phyloP scores from a whole-genome alignment of 768 basidiomycete genomes.

The Suillus paluster region DNA sequence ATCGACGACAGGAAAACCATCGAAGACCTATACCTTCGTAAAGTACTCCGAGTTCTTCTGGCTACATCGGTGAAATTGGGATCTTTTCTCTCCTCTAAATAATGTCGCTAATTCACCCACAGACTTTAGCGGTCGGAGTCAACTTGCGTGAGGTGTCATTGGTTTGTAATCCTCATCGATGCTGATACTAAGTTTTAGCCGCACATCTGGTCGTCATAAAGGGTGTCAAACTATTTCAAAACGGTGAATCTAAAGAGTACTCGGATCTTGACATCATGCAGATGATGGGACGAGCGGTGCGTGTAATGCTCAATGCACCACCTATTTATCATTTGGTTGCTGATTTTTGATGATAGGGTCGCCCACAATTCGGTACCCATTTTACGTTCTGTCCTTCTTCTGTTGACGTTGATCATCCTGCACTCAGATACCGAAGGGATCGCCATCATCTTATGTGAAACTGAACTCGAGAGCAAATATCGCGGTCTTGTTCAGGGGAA shows the following conservation, averaged over 20 bases:
- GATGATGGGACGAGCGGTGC: slow-evolving; percentile 93
- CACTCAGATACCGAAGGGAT: slow-evolving; percentile 77
- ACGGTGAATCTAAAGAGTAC: slow-evolving; percentile 75
- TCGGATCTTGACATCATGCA: slow-evolving; percentile 93
- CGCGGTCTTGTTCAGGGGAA: slow-evolving; percentile 66
- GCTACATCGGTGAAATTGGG: slow-evolving; percentile 71
- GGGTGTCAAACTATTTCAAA: slow-evolving; percentile 83
- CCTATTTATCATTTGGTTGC: slow-evolving; percentile 1
- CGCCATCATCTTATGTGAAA: slow-evolving; percentile 84
- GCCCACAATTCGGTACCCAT: slow-evolving; percentile 83
- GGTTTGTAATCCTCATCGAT: slow-evolving; percentile 3
- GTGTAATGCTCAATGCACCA: slow-evolving; percentile 20
- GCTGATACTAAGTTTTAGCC: slow-evolving; percentile 47
- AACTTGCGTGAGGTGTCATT: slow-evolving; percentile 74
- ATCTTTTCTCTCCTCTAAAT: neutral
- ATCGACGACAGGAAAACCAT: slow-evolving; percentile 72
- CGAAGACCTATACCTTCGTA: slow-evolving; percentile 75
- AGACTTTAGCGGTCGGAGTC: slow-evolving; percentile 96
- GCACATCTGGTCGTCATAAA: slow-evolving; percentile 94
- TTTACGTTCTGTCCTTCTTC: neutral
- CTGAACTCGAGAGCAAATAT: slow-evolving; percentile 73
- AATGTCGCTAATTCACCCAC: slow-evolving; percentile 12
- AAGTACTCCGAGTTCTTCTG: slow-evolving; percentile 67
- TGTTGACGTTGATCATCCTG: slow-evolving; percentile 3
- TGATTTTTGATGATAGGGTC: slow-evolving; percentile 52